Evolutionary conservation across 2,329 filamentous ascomycete species (phyloP).

Genomic region (Aspergillus bombycis): DNA sequence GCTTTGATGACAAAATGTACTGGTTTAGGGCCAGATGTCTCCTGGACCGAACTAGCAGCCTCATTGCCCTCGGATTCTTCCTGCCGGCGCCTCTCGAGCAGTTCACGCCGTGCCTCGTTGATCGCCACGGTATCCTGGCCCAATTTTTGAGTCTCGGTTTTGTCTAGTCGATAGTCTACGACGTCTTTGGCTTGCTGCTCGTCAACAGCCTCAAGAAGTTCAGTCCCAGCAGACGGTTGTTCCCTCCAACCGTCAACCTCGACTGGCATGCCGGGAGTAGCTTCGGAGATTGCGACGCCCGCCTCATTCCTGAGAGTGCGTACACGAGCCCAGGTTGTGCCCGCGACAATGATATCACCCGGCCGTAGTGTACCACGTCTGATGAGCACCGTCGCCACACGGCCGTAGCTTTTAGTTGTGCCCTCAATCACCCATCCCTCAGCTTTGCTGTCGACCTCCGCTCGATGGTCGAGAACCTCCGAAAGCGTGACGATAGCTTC

Average conservation of each 20-base stretch:
- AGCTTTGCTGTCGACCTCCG: slow-evolving; percentile 73
- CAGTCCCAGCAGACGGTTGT: slow-evolving; percentile 81
- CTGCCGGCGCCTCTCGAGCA: slow-evolving; percentile 54
- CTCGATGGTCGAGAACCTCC: slow-evolving; percentile 87
- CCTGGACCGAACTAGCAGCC: slow-evolving; percentile 42
- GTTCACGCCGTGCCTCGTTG: slow-evolving; percentile 67
- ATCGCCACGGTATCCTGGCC: slow-evolving; percentile 75
- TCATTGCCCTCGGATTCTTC: slow-evolving; percentile 40
- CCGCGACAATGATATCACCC: slow-evolving; percentile 85
- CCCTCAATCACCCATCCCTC: slow-evolving; percentile 96
- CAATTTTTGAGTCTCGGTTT: slow-evolving; percentile 67
- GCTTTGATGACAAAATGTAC: slow-evolving; percentile 88
- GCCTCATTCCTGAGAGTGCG: slow-evolving; percentile 83
- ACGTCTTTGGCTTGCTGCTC: slow-evolving; percentile 80
- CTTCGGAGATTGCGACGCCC: slow-evolving; percentile 70
- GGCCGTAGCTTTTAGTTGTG: slow-evolving; percentile 80
- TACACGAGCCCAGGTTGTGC: slow-evolving; percentile 85
- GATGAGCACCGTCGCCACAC: slow-evolving; percentile 85
- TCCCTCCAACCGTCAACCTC: slow-evolving; percentile 95
- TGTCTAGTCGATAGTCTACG: slow-evolving; percentile 73
- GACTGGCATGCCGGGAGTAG: slow-evolving; percentile 84
- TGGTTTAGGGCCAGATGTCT: slow-evolving; percentile 52
- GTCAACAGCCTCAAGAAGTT: slow-evolving; percentile 78
- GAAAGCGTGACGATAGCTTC: slow-evolving; percentile 85
- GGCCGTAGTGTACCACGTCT: slow-evolving; percentile 80